phyloP scores from a whole-genome alignment of 176 grass and related monocot genomes.

The Oryza brachyantha region DNA sequence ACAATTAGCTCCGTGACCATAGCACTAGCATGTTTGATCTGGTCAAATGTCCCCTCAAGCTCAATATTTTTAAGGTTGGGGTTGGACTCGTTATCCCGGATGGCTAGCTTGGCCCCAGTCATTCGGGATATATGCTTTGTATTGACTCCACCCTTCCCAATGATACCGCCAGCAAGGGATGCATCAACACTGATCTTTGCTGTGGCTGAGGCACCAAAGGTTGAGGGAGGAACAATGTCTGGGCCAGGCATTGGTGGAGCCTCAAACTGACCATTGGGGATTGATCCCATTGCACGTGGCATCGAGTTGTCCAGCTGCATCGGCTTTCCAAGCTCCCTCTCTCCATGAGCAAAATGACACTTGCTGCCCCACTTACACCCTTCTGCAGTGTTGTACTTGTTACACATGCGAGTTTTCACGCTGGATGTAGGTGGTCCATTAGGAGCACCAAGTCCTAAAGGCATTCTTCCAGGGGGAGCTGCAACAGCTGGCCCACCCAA shows the following conservation, averaged over 20 bases:
- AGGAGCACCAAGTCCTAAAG: slow-evolving; percentile 33
- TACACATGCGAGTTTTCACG: slow-evolving; percentile 75
- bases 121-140: slow-evolving; percentile 87
- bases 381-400: slow-evolving; percentile 89
- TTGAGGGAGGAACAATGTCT: slow-evolving; percentile 49
- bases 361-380: slow-evolving; percentile 94
- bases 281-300: slow-evolving; percentile 52
- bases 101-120: slow-evolving; percentile 82
- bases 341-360: slow-evolving; percentile 93
- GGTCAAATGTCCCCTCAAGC: slow-evolving; percentile 91
- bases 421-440: slow-evolving; percentile 43
- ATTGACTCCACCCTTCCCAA: slow-evolving; percentile 84
- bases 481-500: slow-evolving; percentile 42
- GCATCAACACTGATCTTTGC: slow-evolving; percentile 95
- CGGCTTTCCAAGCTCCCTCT: slow-evolving; percentile 80
- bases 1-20: slow-evolving; percentile 91
- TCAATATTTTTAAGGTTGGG: slow-evolving; percentile 82
- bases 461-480: slow-evolving; percentile 53
- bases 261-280: slow-evolving; percentile 36
- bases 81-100: slow-evolving; percentile 80
- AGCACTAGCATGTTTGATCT: slow-evolving; percentile 85
- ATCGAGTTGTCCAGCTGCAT: slow-evolving; percentile 46
- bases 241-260: slow-evolving; percentile 36
- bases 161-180: slow-evolving; percentile 84
- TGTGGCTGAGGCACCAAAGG: slow-evolving; percentile 87